These are phyloP conservation scores for Apophysomyces elegans DNA, from an alignment of 371 early-diverging fungal genomes.

Conservation along the genomic window DNA sequence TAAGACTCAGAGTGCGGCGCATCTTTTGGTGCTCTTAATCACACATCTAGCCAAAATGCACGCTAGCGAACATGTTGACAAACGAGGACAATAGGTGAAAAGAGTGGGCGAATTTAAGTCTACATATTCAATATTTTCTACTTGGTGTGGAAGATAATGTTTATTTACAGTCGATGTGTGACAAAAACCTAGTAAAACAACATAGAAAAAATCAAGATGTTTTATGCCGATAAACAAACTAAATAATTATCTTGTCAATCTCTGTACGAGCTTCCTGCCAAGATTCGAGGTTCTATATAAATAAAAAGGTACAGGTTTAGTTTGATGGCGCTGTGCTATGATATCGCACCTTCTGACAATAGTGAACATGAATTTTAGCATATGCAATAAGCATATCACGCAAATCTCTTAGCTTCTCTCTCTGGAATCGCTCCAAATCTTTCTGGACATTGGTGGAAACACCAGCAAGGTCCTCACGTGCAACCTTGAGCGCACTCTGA, in stretches of 20 bases:
- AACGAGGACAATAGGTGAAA: no score
- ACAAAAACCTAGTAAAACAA: conserved; percentile 4
- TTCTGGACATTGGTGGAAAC: conserved; percentile 82
- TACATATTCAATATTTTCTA: no score
- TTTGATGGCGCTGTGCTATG: neutral
- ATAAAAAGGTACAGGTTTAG: conserved; percentile 1
- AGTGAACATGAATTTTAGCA: conserved; percentile 83
- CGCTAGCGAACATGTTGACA: no score
- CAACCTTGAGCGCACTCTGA: conserved; percentile 76
- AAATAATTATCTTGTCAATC: conserved; percentile 58
- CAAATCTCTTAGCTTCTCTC: conserved; percentile 86
- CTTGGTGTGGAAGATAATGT: no score
- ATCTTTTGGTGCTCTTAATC: no score
- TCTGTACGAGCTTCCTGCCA: conserved; percentile 68
- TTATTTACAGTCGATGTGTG: neutral
- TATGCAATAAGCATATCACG: conserved; percentile 78
- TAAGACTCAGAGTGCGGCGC: no score
- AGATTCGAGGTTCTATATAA: conserved; percentile 59
- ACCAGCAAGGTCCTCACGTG: conserved; percentile 70
- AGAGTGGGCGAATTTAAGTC: no score
- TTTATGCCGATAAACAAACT: neutral
- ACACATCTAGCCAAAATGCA: no score
- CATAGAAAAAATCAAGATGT: neutral
- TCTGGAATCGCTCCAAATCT: conserved; percentile 92
- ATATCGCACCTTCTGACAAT: conserved; percentile 71